These are phyloP conservation scores for Ballota nigra DNA, from an alignment of 257 asterid genomes.

Conservation along the genomic window DNA sequence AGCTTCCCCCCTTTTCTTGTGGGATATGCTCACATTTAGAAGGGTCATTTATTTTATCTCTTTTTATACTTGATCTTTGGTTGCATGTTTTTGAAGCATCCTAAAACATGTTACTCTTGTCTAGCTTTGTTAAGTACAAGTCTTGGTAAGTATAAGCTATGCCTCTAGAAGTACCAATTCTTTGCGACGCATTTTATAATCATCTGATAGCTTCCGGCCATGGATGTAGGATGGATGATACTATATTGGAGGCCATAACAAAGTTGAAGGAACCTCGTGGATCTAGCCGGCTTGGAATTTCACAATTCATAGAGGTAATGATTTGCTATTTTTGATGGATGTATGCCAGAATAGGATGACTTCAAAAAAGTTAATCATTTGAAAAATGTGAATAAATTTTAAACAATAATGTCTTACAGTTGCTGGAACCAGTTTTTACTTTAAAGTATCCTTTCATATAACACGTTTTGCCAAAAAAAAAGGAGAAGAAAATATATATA, in stretches of 20 bases:
- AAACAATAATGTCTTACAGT: neutral
- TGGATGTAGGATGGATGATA: conserved; percentile 65
- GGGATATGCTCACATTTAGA: no score
- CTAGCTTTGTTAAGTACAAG: neutral
- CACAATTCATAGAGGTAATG: conserved; percentile 73
- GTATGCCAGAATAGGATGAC: neutral
- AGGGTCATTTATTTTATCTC: neutral
- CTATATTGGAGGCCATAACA: conserved; percentile 76
- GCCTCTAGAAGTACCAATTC: neutral
- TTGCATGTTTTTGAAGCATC: neutral
- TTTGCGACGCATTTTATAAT: conserved; percentile 12
- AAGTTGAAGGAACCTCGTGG: conserved; percentile 95
- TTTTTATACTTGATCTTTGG: neutral
- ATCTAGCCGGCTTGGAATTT: conserved; percentile 63
- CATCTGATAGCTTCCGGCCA: conserved; percentile 18
- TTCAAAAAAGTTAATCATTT: neutral
- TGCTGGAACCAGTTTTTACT: neutral
- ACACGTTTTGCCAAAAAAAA: neutral
- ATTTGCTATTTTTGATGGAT: neutral
- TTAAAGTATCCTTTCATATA: neutral
- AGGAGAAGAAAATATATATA: neutral
- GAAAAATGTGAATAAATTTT: neutral
- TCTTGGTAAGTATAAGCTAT: neutral
- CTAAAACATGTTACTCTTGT: neutral
- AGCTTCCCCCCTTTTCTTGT: neutral